A percentile compares a stretch with the other conserved stretches of the same genome.
Evolutionary conservation across 257 asterid species (phyloP).

Genomic region (Salvia hispanica): DNA sequence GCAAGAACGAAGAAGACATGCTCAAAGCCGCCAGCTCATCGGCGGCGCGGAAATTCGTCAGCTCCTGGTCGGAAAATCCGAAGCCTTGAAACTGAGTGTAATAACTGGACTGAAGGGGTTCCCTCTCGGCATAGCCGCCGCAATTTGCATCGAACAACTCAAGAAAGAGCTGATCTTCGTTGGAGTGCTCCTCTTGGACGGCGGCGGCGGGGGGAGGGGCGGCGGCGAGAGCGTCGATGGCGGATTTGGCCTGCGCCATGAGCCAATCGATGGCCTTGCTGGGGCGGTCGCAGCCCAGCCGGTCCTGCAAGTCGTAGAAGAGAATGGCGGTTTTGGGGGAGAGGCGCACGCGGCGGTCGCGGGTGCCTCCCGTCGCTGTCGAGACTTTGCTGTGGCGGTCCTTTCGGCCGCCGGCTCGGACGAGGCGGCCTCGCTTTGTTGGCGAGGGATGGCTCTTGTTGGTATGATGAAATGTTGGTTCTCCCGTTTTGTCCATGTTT

Average conservation of each 20-base stretch:
- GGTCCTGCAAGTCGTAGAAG: slow-evolving; percentile 65
- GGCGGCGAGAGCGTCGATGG: slow-evolving; percentile 47
- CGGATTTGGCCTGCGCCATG: slow-evolving; percentile 54
- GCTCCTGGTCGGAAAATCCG: slow-evolving; percentile 30
- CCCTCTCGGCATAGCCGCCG: slow-evolving; percentile 46
- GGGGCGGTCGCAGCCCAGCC: slow-evolving; percentile 63
- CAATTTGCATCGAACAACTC: slow-evolving; percentile 31
- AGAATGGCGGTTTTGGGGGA: slow-evolving; percentile 54
- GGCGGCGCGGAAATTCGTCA: slow-evolving; percentile 28
- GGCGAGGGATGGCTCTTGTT: not conserved
- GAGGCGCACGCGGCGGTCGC: slow-evolving; percentile 56
- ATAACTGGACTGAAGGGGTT: slow-evolving; percentile 79
- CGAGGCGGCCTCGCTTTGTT: slow-evolving; percentile 29
- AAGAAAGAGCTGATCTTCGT: slow-evolving; percentile 12
- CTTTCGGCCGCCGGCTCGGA: slow-evolving; percentile 42
- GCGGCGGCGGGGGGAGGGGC: not conserved
- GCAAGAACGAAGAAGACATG: slow-evolving; percentile 28
- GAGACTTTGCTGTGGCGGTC: slow-evolving; percentile 61
- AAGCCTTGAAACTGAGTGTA: slow-evolving; percentile 36
- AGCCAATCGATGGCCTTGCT: slow-evolving; percentile 71
- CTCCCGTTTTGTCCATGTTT: not conserved
- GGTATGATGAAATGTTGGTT: too few relatives aligned
- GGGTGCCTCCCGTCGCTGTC: slow-evolving; percentile 48
- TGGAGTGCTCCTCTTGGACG: not conserved
- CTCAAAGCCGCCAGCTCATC: slow-evolving; percentile 30